These are phyloP conservation scores for Paragyromitra xinjiangensis DNA, from an alignment of 495 filamentous ascomycete genomes.

Conservation along the genomic window DNA sequence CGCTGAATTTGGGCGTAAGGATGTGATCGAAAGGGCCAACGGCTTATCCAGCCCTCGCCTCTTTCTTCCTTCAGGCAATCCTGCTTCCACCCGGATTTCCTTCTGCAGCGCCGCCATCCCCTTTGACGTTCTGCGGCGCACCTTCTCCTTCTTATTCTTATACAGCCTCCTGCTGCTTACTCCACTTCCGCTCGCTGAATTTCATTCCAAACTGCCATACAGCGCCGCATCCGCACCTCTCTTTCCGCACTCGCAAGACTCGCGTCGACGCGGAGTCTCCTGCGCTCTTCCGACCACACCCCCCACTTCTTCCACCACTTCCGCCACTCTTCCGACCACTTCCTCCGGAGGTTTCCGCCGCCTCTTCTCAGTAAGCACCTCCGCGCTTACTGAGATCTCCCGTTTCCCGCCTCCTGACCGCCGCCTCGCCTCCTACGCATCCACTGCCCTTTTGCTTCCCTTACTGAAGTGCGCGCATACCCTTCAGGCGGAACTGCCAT, in stretches of 20 bases:
- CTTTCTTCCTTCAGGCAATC: background rate
- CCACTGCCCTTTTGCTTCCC: too few relatives aligned
- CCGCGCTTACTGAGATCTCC: too few relatives aligned
- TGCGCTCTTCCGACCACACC: too few relatives aligned
- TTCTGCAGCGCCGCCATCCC: background rate
- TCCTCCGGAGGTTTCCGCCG: too few relatives aligned
- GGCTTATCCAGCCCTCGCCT: too few relatives aligned
- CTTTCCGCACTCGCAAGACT: background rate
- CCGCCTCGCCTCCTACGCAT: too few relatives aligned
- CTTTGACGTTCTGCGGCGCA: background rate
- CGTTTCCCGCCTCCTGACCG: too few relatives aligned
- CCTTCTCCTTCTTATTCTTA: background rate
- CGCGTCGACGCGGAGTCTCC: background rate
- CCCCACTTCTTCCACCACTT: too few relatives aligned
- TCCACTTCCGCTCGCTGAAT: background rate
- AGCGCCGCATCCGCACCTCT: background rate
- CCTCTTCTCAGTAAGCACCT: too few relatives aligned
- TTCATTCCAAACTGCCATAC: background rate
- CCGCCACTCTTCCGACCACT: too few relatives aligned
- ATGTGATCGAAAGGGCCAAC: background rate
- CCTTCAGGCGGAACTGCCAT: too few relatives aligned
- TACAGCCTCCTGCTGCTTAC: background rate
- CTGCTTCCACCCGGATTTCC: background rate
- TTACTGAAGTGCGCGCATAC: too few relatives aligned
- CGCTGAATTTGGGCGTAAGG: background rate